Evolutionary conservation across 345 rosid genomes (phyloP), one percentile per base, ranked within the genome.

Genomic region (Atalantia buxifolia): DNA sequence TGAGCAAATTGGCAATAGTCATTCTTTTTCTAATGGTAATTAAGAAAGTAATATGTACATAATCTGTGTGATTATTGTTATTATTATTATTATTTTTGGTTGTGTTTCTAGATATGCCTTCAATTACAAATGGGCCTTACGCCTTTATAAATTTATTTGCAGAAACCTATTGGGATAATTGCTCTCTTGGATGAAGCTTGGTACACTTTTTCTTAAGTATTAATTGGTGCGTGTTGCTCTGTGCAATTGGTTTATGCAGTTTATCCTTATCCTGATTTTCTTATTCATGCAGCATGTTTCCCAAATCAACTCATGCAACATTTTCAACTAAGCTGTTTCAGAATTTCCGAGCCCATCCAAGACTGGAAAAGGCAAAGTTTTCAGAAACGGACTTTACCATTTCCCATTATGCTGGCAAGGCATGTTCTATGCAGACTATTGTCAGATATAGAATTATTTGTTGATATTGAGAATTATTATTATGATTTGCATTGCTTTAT

Each of bases 371-470:
- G 88, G 84, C 90, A 74, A 96, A 96, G 71, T 96, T 96, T 88
- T 96, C 98, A 12, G 97, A 92, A 87, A 92, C 98, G 27, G 99
- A 96, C 86, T 94, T 96, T 85, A 88, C 87, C 22, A 75, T 96
- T 72, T 89, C 95, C 73, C 99, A 94, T 84, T 95, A 95, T 90
- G 99, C 99, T 89, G 99, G 99, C 91, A 95, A 92, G 98, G 99
- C 86, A 92, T 80, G 90, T 85, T 60, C 42, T 50, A 38, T 36
- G 71, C 68, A 69, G 71, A 53, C 42, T 71, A 78, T 78, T 80
- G 12, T 73, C 56, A 30, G 64, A 71, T 70, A 79, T 66, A 22
- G 30, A 42, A 60, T 69, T 28, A 40, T 77, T 24, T 67, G 53
- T 28, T 63, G 56, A 55, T 73, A 19, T 50, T 22, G 30, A 8